Evolutionary conservation across 1,139 yeast genomes (phyloP), one percentile per base, ranked within the genome.

Genomic region (Saccharomyces pastorianus): DNA sequence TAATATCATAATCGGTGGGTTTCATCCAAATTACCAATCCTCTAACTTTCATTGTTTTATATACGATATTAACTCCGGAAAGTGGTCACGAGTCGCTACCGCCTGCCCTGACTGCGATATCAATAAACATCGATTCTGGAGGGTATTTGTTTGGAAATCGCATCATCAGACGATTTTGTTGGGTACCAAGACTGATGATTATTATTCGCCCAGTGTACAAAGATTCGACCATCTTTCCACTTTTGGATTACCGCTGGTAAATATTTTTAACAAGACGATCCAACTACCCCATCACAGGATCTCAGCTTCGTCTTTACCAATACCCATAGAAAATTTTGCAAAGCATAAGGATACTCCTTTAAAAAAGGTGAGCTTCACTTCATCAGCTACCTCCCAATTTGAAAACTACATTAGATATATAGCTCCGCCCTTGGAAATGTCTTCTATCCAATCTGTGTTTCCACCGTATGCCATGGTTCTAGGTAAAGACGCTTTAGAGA

Each of bases 381-480:
- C 61, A 2, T 58, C 55, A 14, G 49, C 64, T 6, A 62, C 65
- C 4, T 61, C 66, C 9, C 68, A 73, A 54, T 86, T 85, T 65
- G 84, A 80, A 56, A 88, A 82, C 41, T 86, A 86, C 63, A 84
- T 87, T n/a, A 83, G 83, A 61, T 85, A 85, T 66, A 83, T 85
- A 29, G 88, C 90, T 0, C 91, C 91, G 1, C 81, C 82, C 41
- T 73, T 83, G 7, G 83, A 81, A 55, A 78, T 83, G 60, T 82
- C 87, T 23, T 81, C 86, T 2, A 82, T 83, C 46, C 74, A 83
- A 52, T 81, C 89, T 0, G 84, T 84, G 0, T 83, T 85, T 59
- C 89, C 91, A 0, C 82, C 88, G 0, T 82, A 84, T 54, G 91
- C 95, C 0, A 82, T 85, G 53, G 85, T 91, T 0, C 70, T 86